Evolutionary conservation across 805 yeast species (phyloP).

Genomic region (Nakazawaea ernobii): DNA sequence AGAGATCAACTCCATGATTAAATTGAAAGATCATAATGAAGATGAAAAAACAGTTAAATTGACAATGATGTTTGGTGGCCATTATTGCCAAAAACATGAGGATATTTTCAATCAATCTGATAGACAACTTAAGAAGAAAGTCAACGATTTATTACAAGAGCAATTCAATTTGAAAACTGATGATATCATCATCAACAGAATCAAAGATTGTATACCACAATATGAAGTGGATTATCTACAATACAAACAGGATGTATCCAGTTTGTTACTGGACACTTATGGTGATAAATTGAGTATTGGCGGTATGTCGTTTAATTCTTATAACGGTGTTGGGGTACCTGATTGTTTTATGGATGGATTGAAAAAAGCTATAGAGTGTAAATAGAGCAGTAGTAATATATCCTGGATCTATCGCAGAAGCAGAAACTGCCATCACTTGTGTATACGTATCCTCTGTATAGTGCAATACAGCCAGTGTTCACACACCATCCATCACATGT

Average conservation of each 20-base stretch:
- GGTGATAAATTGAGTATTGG: slow-evolving; percentile 48
- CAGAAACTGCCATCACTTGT: too few relatives aligned
- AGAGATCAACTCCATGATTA: slow-evolving; percentile 14
- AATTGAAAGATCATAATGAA: slow-evolving; percentile 4
- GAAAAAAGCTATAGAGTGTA: slow-evolving; percentile 42
- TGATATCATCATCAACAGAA: slow-evolving; percentile 15
- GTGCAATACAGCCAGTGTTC: too few relatives aligned
- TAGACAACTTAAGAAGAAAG: slow-evolving; percentile 7
- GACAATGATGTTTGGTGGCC: slow-evolving; percentile 92
- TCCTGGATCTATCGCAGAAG: too few relatives aligned
- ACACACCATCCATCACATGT: too few relatives aligned
- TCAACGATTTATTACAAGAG: slow-evolving; percentile 13
- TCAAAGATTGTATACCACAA: slow-evolving; percentile 70
- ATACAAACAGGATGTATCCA: slow-evolving; percentile 29
- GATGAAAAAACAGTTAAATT: slow-evolving; percentile 51
- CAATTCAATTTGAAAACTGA: slow-evolving; percentile 33
- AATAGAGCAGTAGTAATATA: not conserved
- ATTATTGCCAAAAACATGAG: slow-evolving; percentile 22
- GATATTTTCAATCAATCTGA: slow-evolving; percentile 5
- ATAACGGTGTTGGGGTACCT: slow-evolving; percentile 79
- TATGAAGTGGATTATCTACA: slow-evolving; percentile 64
- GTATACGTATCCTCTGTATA: too few relatives aligned
- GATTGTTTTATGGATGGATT: slow-evolving; percentile 71
- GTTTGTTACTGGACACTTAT: slow-evolving; percentile 28
- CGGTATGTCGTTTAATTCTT: slow-evolving; percentile 66